phyloP scores from a whole-genome alignment of 345 rosid genomes.

The Lepidium sativum region DNA sequence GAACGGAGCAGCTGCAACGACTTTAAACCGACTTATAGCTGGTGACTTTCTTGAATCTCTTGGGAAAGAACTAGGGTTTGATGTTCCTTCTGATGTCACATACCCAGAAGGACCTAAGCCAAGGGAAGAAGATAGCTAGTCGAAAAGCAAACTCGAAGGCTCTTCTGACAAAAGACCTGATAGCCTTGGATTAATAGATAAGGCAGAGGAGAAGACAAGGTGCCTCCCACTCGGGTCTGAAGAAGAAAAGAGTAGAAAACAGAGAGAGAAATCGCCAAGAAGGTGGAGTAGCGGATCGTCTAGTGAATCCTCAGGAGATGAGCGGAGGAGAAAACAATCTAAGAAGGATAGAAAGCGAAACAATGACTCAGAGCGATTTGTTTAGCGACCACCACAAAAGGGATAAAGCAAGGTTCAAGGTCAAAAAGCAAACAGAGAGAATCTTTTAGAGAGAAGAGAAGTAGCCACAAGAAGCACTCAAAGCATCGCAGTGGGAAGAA shows the following conservation, averaged over 20 bases:
- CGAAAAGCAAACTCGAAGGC: slow-evolving; percentile 18
- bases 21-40: slow-evolving; percentile 82
- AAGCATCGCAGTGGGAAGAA: slow-evolving; percentile 44
- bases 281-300: slow-evolving; percentile 16
- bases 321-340: slow-evolving; percentile 42
- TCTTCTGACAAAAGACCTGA: slow-evolving; percentile 21
- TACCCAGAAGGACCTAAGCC: slow-evolving; percentile 25
- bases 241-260: slow-evolving; percentile 45
- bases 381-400: slow-evolving; percentile 32
- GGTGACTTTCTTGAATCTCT: slow-evolving; percentile 88
- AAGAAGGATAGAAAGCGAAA: slow-evolving; percentile 49
- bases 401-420: slow-evolving; percentile 40
- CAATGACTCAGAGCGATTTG: slow-evolving; percentile 51
- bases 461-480: slow-evolving; percentile 54
- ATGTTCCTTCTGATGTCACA: slow-evolving; percentile 71
- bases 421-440: slow-evolving; percentile 40
- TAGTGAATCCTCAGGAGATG: slow-evolving; percentile 53
- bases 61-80: slow-evolving; percentile 93
- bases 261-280: slow-evolving; percentile 31
- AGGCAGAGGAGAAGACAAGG: slow-evolving; percentile 32
- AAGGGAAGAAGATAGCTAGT: slow-evolving; percentile 16
- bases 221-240: slow-evolving; percentile 37
- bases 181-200: slow-evolving; percentile 10
- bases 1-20: slow-evolving; percentile 61
- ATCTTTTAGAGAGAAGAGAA: slow-evolving; percentile 51